These are phyloP conservation scores for Taphrina wiesneri DNA, from an alignment of 1,139 yeast genomes.

Conservation along the genomic window DNA sequence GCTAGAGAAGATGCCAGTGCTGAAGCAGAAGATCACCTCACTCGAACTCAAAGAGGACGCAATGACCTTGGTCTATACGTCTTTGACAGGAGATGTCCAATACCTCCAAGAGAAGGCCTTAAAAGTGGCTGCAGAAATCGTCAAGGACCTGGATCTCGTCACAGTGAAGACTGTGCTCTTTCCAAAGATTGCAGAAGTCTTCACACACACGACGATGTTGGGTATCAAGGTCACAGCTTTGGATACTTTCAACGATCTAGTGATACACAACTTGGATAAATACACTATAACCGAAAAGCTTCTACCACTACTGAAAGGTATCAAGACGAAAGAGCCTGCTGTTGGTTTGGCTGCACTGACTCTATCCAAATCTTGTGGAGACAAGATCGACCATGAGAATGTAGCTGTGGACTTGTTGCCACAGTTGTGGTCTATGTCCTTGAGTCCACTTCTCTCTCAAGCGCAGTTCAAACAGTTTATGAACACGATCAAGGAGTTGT, in stretches of 20 bases:
- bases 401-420: conserved; percentile 56
- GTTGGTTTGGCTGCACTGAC: conserved; percentile 59
- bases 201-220: conserved; percentile 78
- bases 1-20: conserved; percentile 57
- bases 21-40: conserved; percentile 56
- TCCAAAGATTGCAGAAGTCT: conserved; percentile 70
- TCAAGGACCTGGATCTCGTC: conserved; percentile 64
- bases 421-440: conserved; percentile 52
- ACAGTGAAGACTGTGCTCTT: conserved; percentile 70
- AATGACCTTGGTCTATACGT: conserved; percentile 46
- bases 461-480: conserved; percentile 50
- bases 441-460: conserved; percentile 52
- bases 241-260: conserved; percentile 61
- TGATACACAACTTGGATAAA: conserved; percentile 65
- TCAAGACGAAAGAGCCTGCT: conserved; percentile 75
- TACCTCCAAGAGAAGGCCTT: conserved; percentile 62
- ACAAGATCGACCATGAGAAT: conserved; percentile 49
- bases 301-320: conserved; percentile 68
- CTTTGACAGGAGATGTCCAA: conserved; percentile 46
- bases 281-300: conserved; percentile 72
- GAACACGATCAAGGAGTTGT: conserved; percentile 47
- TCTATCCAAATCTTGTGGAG: conserved; percentile 52
- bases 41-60: conserved; percentile 48
- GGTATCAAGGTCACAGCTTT: conserved; percentile 73
- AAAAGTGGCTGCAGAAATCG: conserved; percentile 50